phyloP scores from a whole-genome alignment of 2,329 filamentous ascomycete genomes.

The Colletotrichum siamense region DNA sequence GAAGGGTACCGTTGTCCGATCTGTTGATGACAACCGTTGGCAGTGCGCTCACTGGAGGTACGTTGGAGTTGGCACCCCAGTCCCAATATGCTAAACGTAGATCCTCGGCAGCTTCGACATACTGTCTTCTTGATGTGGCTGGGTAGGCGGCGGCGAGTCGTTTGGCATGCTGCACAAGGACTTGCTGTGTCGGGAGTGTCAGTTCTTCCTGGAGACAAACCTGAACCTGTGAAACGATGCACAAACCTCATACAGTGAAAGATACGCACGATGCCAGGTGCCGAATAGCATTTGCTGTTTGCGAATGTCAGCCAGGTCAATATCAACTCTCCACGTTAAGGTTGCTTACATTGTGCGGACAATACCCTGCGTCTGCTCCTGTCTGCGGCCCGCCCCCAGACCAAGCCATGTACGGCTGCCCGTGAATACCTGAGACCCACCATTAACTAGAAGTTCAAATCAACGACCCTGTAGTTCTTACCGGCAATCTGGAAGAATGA shows the following conservation, averaged over 20 bases:
- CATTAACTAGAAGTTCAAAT: background rate
- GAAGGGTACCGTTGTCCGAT: slow-evolving; percentile 36
- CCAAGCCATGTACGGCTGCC: slow-evolving; percentile 64
- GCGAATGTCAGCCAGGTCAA: slow-evolving; percentile 42
- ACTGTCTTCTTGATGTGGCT: slow-evolving; percentile 26
- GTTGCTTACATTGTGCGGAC: slow-evolving; percentile 20
- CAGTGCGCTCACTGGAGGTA: slow-evolving; percentile 46
- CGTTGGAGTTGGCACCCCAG: slow-evolving; percentile 49
- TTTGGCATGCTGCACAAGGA: slow-evolving; percentile 28
- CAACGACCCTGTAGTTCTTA: slow-evolving; percentile 29
- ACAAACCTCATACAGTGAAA: slow-evolving; percentile 32
- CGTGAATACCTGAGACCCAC: slow-evolving; percentile 60
- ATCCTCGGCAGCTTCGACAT: slow-evolving; percentile 48
- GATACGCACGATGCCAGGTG: slow-evolving; percentile 25
- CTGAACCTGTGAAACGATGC: slow-evolving; percentile 21
- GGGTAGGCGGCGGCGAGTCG: slow-evolving; percentile 24
- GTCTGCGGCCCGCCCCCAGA: slow-evolving; percentile 19
- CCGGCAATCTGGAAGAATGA: slow-evolving; percentile 70
- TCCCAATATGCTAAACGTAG: slow-evolving; percentile 61
- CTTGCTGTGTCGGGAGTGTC: slow-evolving; percentile 24
- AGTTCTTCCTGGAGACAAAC: background rate
- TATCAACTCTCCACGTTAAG: background rate
- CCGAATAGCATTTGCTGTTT: slow-evolving; percentile 36
- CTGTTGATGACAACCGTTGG: slow-evolving; percentile 44
- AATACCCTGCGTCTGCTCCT: slow-evolving; percentile 16